Evolutionary conservation across 352 stramenopile genomes (phyloP).

Genomic region (Aphanomyces astaci): DNA sequence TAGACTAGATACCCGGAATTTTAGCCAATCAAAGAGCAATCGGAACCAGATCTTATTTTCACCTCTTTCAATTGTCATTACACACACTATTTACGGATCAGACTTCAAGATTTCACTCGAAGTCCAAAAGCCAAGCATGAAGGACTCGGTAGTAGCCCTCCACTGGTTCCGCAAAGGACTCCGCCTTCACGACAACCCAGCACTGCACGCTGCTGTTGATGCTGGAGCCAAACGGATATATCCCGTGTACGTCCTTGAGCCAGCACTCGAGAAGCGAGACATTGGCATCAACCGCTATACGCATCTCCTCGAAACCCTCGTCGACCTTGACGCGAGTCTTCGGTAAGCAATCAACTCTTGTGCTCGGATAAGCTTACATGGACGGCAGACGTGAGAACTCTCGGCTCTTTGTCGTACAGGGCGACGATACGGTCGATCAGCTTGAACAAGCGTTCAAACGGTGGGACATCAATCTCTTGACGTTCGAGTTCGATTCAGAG

Average conservation of each 20-base stretch:
- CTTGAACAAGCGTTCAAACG: background rate
- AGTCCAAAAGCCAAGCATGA: too few species aligned
- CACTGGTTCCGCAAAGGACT: constrained; percentile 94
- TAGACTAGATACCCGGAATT: too few species aligned
- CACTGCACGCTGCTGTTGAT: constrained; percentile 60
- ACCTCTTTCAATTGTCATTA: too few species aligned
- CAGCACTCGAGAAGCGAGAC: constrained; percentile 54
- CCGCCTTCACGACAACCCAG: constrained; percentile 93
- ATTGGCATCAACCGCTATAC: constrained; percentile 59
- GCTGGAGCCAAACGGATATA: constrained; percentile 29
- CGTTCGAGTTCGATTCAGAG: background rate
- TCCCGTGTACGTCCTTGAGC: constrained; percentile 85
- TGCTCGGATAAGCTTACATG: constrained; percentile 21
- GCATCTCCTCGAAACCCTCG: constrained; percentile 89
- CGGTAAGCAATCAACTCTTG: constrained; percentile 29
- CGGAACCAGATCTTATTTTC: too few species aligned
- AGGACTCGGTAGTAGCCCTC: too few species aligned
- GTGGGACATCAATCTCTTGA: background rate
- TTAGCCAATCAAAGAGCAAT: too few species aligned
- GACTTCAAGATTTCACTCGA: too few species aligned
- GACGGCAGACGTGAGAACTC: background rate
- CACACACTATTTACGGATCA: too few species aligned
- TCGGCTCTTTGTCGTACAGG: background rate
- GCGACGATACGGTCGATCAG: background rate
- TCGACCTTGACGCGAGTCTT: constrained; percentile 54